Evolutionary conservation across 2,329 filamentous ascomycete species (phyloP).

Genomic region (Talaromyces sp.): DNA sequence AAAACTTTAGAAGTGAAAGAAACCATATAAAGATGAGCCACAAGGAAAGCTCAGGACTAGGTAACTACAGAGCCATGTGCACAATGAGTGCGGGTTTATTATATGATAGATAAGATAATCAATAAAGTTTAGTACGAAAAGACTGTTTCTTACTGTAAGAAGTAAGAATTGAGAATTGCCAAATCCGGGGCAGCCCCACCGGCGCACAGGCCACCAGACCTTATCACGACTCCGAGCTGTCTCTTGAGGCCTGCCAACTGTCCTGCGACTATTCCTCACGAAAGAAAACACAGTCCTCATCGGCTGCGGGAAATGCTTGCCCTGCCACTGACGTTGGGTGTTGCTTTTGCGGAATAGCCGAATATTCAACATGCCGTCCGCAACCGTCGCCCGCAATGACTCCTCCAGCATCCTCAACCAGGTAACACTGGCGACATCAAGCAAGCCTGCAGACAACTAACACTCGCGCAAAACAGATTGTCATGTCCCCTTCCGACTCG

Average conservation of each 20-base stretch:
- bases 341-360: neutral
- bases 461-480: constrained; percentile 59
- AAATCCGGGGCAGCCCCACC: neutral
- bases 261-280: neutral
- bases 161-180: too few relatives aligned
- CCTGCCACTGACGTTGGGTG: neutral
- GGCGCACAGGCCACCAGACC: neutral
- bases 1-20: neutral
- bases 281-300: neutral
- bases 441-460: constrained; percentile 9
- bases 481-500: constrained; percentile 81
- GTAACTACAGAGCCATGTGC: too few relatives aligned
- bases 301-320: neutral
- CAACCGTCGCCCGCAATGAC: constrained; percentile 28
- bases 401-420: constrained; percentile 35
- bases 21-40: neutral
- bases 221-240: neutral
- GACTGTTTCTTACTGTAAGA: too few relatives aligned
- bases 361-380: constrained; percentile 28
- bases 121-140: too few relatives aligned
- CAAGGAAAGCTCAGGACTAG: too few relatives aligned
- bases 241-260: neutral
- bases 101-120: too few relatives aligned
- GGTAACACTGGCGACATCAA: constrained; percentile 18
- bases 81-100: too few relatives aligned